Conservation (phyloP, 768 basidiomycete species). For the Trametes cubensis region DNA sequence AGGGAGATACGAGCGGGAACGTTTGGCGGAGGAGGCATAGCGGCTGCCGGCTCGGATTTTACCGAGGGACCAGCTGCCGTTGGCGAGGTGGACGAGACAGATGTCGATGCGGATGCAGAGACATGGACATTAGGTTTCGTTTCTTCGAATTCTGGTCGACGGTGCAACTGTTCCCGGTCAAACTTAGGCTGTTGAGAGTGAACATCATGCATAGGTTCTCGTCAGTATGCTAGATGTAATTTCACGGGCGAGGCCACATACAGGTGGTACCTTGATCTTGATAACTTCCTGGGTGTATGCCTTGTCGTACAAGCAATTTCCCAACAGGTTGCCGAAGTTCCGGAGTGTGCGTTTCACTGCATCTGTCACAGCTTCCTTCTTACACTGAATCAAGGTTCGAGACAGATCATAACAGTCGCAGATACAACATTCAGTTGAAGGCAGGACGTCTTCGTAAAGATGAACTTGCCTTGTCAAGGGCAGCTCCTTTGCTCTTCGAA, state of each 20-base stretch:
- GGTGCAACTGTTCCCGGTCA: conserved; percentile 65
- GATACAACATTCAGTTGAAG: no score
- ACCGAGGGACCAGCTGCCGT: conserved; percentile 9
- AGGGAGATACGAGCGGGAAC: conserved; percentile 28
- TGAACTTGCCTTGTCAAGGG: conserved; percentile 82
- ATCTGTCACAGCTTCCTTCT: conserved; percentile 98
- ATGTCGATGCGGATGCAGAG: not conserved
- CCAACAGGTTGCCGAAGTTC: conserved; percentile 92
- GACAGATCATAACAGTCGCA: not conserved
- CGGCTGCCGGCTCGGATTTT: conserved; percentile 18
- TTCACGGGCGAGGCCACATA: conserved; percentile 40
- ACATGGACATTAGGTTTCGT: conserved; percentile 35
- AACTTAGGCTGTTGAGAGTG: conserved; percentile 57
- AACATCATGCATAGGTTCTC: not conserved
- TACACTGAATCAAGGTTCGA: conserved; percentile 62
- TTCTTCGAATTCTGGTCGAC: conserved; percentile 71
- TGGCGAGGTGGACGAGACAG: conserved; percentile 19
- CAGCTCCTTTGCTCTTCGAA: conserved; percentile 78
- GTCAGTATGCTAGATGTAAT: not conserved
- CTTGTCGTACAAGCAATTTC: conserved; percentile 98
- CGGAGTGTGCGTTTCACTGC: conserved; percentile 88
- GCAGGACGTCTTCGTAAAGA: not conserved
- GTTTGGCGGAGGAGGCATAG: conserved; percentile 39
- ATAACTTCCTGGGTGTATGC: conserved; percentile 78
- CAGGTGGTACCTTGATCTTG: conserved; percentile 85